Percentiles rank a stretch among this genome's conserved stretches.
Conservation (phyloP, 2,329 filamentous ascomycete genomes). For the Hysterium pulicare region DNA sequence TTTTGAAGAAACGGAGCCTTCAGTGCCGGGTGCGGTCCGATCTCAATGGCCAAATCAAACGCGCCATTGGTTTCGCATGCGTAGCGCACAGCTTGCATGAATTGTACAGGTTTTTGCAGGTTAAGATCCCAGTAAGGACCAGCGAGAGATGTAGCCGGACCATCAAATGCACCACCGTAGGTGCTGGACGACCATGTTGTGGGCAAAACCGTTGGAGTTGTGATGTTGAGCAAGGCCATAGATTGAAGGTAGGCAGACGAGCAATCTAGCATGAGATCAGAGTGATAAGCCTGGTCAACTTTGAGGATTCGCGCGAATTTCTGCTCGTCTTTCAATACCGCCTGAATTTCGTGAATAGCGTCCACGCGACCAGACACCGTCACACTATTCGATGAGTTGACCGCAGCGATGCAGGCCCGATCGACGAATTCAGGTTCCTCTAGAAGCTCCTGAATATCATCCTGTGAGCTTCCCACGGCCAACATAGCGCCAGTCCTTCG, state of each 20-base stretch:
- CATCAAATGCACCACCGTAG: too few relatives aligned
- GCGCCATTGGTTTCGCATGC: slow-evolving; percentile 15
- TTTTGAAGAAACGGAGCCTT: slow-evolving; percentile 17
- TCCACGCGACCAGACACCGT: slow-evolving; percentile 42
- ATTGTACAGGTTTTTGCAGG: slow-evolving; percentile 35
- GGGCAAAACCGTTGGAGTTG: neutral
- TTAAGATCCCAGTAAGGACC: slow-evolving; percentile 38
- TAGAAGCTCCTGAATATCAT: slow-evolving; percentile 4
- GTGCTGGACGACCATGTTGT: neutral
- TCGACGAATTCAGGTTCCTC: neutral
- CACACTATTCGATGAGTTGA: slow-evolving; percentile 36
- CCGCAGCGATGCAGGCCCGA: slow-evolving; percentile 6
- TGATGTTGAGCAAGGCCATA: slow-evolving; percentile 1
- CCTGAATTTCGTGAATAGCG: slow-evolving; percentile 28
- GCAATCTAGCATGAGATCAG: slow-evolving; percentile 37
- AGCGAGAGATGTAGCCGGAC: too few relatives aligned
- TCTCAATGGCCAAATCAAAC: slow-evolving; percentile 15
- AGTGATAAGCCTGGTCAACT: slow-evolving; percentile 44
- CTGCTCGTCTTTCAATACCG: slow-evolving; percentile 27
- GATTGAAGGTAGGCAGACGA: slow-evolving; percentile 18
- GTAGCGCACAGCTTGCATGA: slow-evolving; percentile 33
- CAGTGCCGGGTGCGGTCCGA: slow-evolving; percentile 29
- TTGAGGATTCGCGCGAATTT: slow-evolving; percentile 36
- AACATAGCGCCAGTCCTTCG: slow-evolving; percentile 23
- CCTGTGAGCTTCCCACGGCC: slow-evolving; percentile 21